Base-by-base conservation (phyloP, 495 filamentous ascomycete genomes). In the Penicillium pancosmium region DNA sequence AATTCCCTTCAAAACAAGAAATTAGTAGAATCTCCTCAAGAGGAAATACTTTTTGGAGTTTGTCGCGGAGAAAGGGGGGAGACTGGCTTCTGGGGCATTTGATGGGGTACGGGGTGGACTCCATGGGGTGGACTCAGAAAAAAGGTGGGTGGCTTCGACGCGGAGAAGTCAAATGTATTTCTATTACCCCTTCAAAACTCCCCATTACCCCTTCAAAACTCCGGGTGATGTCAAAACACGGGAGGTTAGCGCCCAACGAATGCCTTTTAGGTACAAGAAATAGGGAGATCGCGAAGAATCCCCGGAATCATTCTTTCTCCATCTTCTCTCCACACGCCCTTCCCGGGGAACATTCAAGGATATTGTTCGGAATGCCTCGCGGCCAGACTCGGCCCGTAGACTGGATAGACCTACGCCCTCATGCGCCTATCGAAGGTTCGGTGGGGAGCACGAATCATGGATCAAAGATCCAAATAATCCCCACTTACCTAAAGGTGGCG, bases 171-270 rank as follows among this genome's bases (percentile, higher is more conserved):
- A 48, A 48, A 25, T 48, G 46, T 25, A n/a, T 48, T 48, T 48
- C 46, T 27, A 48, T 48, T 48, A 48, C 46, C 46, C 46, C 46
- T 48, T 25, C 46, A 48, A 48, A 48, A 48, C 46, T 48, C 46
- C 19, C 46, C n/a, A 48, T 48, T 48, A 48, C 46, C 46, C 46
- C 46, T 48, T 25, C 46, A 27, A 48, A 48, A 48, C 46, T 48
- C 46, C 19, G 19, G 46, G 11, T 10, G 21, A 25, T 23, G 46
- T 27, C 46, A 23, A 48, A 44, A 48, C 11, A 27, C 46, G 46
- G 46, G 21, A 25, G 11, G 46, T 48, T 48, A 19, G 21, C 46
- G 46, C 46, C 46, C 46, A 48, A 48, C 46, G 21, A 19, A 48
- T 48, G 18, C 46, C n/a, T 31, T 19, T 48, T 48, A 48, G 46